phyloP scores from a whole-genome alignment of 176 grass and related monocot genomes.

The Tillandsia fasciculata region DNA sequence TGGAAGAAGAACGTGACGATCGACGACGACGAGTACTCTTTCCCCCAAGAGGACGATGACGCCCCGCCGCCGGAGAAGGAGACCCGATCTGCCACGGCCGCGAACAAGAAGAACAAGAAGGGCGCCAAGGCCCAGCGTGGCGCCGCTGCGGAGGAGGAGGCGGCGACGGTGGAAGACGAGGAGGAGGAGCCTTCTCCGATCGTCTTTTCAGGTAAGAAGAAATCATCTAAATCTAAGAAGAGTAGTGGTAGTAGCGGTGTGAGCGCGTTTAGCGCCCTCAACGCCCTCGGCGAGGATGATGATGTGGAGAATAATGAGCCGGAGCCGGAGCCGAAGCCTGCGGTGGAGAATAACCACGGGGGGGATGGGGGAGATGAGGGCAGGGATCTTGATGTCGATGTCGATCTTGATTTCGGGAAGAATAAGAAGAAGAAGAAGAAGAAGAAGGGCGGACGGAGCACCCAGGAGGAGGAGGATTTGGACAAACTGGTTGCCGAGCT shows the following conservation, averaged over 20 bases:
- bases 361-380: no score
- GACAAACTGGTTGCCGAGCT: conserved; percentile 69
- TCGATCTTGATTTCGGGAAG: conserved; percentile 47
- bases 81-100: conserved; percentile 32
- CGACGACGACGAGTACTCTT: conserved; percentile 87
- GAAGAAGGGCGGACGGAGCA: conserved; percentile 73
- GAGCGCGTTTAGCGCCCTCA: conserved; percentile 56
- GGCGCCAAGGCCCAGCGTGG: conserved; percentile 32
- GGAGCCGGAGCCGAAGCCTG: conserved; percentile 7
- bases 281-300: conserved; percentile 39
- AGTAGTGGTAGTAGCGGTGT: conserved; percentile 5
- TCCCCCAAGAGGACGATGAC: conserved; percentile 47
- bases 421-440: conserved; percentile 98
- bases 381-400: conserved; percentile 8
- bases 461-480: conserved; percentile 81
- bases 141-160: conserved; percentile 31
- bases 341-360: conserved; percentile 22
- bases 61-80: conserved; percentile 25
- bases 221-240: conserved; percentile 64
- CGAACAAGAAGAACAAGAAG: conserved; percentile 71
- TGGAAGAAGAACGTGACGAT: conserved; percentile 88
- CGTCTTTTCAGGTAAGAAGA: conserved; percentile 89
- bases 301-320: conserved; percentile 23
- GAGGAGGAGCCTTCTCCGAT: conserved; percentile 52
- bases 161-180: conserved; percentile 6